These are phyloP conservation scores for Yamadazyma olivae DNA, from an alignment of 805 yeast species.

Conservation along the genomic window DNA sequence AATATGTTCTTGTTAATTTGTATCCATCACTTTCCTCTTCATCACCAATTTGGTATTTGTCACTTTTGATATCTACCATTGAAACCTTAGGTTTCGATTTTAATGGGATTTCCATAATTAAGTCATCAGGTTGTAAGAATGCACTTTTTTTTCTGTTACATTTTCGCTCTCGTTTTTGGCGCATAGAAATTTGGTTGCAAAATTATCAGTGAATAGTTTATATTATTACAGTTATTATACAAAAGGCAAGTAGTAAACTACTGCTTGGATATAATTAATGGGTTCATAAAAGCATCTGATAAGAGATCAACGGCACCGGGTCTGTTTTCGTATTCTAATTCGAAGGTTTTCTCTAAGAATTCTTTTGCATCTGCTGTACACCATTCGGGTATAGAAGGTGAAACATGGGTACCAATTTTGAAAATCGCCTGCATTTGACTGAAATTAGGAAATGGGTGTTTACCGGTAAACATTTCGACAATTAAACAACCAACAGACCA, in stretches of 20 bases:
- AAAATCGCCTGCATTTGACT: constrained; percentile 97
- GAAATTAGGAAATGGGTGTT: constrained; percentile 93
- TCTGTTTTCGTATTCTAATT: constrained; percentile 68
- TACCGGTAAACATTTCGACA: constrained; percentile 93
- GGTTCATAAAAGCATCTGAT: constrained; percentile 58
- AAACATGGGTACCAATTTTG: constrained; percentile 80
- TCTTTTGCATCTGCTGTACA: constrained; percentile 65
- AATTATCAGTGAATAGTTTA: too few species aligned
- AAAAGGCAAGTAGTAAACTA: too few species aligned
- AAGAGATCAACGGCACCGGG: constrained; percentile 72
- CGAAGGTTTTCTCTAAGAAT: constrained; percentile 67
- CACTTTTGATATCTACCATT: constrained; percentile 24
- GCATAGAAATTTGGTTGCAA: not conserved
- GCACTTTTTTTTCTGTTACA: too few species aligned
- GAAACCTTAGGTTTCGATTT: constrained; percentile 40
- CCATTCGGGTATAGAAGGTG: constrained; percentile 78
- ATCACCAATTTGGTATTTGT: constrained; percentile 15
- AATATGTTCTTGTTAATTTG: constrained; percentile 52
- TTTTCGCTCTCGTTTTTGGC: not conserved
- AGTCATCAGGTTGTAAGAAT: too few species aligned
- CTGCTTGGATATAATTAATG: constrained; percentile 42
- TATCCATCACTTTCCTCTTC: constrained; percentile 10
- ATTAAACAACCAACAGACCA: constrained; percentile 97
- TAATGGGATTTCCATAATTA: constrained; percentile 37
- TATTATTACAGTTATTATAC: too few species aligned